Evolutionary conservation across 306 rosid species (phyloP).

Genomic region (Prunus mira): DNA sequence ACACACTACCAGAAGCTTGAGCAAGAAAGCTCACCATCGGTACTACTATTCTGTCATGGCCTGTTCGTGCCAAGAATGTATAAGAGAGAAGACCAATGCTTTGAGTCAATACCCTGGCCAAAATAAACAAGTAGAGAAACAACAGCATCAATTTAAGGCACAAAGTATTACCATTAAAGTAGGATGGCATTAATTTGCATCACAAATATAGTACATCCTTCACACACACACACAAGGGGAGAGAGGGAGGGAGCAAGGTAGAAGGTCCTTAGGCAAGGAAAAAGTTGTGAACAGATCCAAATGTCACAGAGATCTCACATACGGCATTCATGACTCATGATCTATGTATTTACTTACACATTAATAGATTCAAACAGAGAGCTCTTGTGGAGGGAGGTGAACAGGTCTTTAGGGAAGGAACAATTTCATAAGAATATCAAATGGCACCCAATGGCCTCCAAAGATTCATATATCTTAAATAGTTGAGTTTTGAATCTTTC

Average conservation of each 20-base stretch:
- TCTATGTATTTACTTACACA: too few relatives aligned
- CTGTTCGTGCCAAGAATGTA: conserved; percentile 62
- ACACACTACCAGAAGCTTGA: conserved; percentile 8
- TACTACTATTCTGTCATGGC: conserved; percentile 81
- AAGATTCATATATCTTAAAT: too few relatives aligned
- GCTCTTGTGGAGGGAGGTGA: too few relatives aligned
- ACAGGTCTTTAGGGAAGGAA: too few relatives aligned
- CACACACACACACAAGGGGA: neutral
- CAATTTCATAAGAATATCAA: too few relatives aligned
- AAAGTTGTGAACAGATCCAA: too few relatives aligned
- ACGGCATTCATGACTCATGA: too few relatives aligned
- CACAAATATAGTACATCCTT: neutral
- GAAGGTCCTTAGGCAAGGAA: too few relatives aligned
- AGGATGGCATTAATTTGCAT: neutral
- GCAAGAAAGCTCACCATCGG: conserved; percentile 77
- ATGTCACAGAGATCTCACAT: too few relatives aligned
- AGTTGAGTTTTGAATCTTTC: too few relatives aligned
- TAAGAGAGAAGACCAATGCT: conserved; percentile 94
- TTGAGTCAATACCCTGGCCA: conserved; percentile 73
- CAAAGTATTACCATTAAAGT: neutral
- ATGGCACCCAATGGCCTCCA: too few relatives aligned
- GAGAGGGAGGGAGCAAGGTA: neutral
- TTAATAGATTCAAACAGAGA: too few relatives aligned
- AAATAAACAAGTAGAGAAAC: neutral
- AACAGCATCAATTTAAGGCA: neutral